These are phyloP conservation scores for Huntiella decipiens DNA, from an alignment of 2,329 filamentous ascomycete species.

Conservation along the genomic window DNA sequence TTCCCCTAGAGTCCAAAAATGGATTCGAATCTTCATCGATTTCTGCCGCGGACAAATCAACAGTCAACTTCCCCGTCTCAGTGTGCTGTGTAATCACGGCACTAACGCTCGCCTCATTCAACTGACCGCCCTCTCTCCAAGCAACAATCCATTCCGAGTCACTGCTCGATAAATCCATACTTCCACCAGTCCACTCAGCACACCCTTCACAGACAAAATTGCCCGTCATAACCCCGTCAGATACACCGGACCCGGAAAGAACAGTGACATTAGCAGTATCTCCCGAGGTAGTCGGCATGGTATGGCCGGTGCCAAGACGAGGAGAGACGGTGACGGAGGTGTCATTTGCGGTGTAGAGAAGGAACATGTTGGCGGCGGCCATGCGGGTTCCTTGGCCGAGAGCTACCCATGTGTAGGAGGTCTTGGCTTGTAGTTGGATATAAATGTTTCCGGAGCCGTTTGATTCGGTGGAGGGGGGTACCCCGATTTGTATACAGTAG, in stretches of 20 bases:
- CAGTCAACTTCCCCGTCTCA: slow-evolving; percentile 22
- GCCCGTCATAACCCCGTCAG: slow-evolving; percentile 32
- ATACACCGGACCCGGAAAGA: slow-evolving; percentile 39
- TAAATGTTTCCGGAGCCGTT: slow-evolving; percentile 36
- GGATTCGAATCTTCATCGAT: slow-evolving; percentile 32
- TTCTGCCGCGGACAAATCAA: slow-evolving; percentile 30
- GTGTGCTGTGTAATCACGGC: slow-evolving; percentile 29
- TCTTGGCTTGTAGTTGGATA: slow-evolving; percentile 38
- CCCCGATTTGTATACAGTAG: slow-evolving; percentile 37
- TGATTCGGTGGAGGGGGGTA: slow-evolving; percentile 30
- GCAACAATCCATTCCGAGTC: slow-evolving; percentile 32
- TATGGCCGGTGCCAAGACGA: slow-evolving; percentile 28
- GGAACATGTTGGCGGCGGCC: slow-evolving; percentile 39
- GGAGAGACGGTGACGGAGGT: slow-evolving; percentile 45
- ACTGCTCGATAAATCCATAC: slow-evolving; percentile 24
- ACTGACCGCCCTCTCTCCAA: slow-evolving; percentile 28
- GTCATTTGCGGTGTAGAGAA: slow-evolving; percentile 38
- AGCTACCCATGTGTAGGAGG: slow-evolving; percentile 34
- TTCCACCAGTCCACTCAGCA: slow-evolving; percentile 25
- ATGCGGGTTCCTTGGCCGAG: slow-evolving; percentile 38
- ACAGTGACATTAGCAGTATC: slow-evolving; percentile 28
- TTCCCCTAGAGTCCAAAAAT: slow-evolving; percentile 19
- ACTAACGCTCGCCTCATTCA: slow-evolving; percentile 24
- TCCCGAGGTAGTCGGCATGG: slow-evolving; percentile 27
- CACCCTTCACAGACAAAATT: slow-evolving; percentile 39